Conservation (phyloP, 441 rosid species). For the Pelargonium citronellum region DNA sequence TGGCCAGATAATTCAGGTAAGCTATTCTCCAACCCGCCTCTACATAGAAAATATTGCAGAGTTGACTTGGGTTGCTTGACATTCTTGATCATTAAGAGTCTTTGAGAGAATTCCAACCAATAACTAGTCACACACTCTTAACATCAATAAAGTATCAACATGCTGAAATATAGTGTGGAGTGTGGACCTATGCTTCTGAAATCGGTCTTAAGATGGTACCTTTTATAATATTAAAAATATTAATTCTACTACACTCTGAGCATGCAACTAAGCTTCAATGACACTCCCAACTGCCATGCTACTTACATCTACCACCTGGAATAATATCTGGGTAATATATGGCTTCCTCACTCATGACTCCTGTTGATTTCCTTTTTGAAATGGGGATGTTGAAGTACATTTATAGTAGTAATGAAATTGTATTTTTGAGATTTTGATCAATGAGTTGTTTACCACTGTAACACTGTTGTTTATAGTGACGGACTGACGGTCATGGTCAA, state of each 20-base stretch:
- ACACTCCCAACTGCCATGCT: background rate
- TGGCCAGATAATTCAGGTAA: conserved; percentile 64
- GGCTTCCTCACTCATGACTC: background rate
- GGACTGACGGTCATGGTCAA: no score
- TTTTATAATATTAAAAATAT: background rate
- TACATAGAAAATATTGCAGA: background rate
- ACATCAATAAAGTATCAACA: background rate
- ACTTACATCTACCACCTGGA: background rate
- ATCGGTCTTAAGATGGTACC: background rate
- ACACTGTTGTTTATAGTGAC: no score
- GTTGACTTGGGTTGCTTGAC: background rate
- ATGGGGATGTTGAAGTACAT: background rate
- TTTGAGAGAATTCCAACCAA: background rate
- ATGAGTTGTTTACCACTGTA: no score
- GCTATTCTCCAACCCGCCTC: background rate
- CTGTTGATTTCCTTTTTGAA: background rate
- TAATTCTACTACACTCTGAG: background rate
- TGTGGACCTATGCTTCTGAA: no score
- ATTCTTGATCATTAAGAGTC: conserved; percentile 1
- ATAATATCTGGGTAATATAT: background rate
- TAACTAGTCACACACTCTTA: background rate
- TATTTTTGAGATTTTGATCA: no score
- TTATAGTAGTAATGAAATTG: no score
- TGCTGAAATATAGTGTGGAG: background rate
- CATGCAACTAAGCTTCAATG: background rate